Evolutionary conservation across 202 grass and related monocot genomes (phyloP), one percentile per base, ranked within the genome.

Genomic region (Brachypodium distachyon): DNA sequence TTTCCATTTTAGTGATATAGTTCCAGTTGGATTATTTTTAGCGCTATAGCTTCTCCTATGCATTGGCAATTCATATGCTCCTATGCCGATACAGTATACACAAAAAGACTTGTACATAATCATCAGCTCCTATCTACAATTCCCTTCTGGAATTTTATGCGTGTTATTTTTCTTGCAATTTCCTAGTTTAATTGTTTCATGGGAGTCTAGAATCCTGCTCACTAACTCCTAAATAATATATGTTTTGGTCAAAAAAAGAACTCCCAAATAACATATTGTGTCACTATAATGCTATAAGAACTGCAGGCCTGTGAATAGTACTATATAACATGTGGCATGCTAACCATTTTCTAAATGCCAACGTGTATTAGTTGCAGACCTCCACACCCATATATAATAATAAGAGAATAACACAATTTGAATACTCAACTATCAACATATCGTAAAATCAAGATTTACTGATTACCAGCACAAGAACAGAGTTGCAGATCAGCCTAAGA

Each of bases 31-130:
- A 68, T n/a, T 6, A n/a, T 60, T 60, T 75, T 33, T 44, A 32
- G 54, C 39, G 36, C 41, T 84, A 82, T 74, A 81, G 74, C 39
- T 77, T 62, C 69, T 72, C n/a, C n/a, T 80, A 39, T 92, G 80
- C 72, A 75, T 57, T 67, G 38, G 82, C 52, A 53, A 74, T 73
- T 55, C 61, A 80, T 81, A 77, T 80, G 70, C 72, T 64, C 63
- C 53, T 73, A 80, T 73, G 77, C 84, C 75, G 77, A 76, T 50
- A 76, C 18, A 74, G 51, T 55, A 80, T 79, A 82, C 36, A 82
- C 26, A 46, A 32, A 87, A 70, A 77, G 69, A 79, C 81, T 78
- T 90, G 83, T 89, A 88, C 70, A 91, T 94, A 86, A 19, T 88
- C 31, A 36, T 56, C 54, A 53, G 71, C 34, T 50, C 72, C 47